Evolutionary conservation across 345 rosid species (phyloP).

Genomic region (Ailanthus altissimus): DNA sequence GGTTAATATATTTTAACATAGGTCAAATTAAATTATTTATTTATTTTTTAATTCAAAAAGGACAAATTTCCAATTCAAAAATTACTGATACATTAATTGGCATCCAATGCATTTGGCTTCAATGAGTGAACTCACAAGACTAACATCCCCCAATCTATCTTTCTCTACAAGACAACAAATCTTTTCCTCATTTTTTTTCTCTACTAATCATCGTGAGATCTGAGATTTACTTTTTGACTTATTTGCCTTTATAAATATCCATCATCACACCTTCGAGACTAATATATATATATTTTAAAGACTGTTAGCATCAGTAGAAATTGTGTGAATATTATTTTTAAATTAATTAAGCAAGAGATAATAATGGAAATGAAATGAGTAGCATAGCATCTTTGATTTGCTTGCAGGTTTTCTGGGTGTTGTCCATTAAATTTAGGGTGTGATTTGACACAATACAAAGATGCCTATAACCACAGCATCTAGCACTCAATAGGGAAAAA

Average conservation of each 20-base stretch:
- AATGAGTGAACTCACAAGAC: neutral
- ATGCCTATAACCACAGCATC: too few relatives aligned
- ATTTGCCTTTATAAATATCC: too few relatives aligned
- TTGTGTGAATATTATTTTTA: too few relatives aligned
- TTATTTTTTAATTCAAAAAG: too few relatives aligned
- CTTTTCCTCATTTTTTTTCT: neutral
- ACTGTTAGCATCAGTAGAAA: too few relatives aligned
- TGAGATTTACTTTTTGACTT: constrained; percentile 8
- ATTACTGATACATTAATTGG: neutral
- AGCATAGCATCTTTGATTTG: neutral
- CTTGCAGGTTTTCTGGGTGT: neutral
- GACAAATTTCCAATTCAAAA: too few relatives aligned
- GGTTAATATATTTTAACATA: too few relatives aligned
- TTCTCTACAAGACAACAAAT: neutral
- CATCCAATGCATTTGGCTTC: neutral
- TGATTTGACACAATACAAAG: neutral
- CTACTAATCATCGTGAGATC: neutral
- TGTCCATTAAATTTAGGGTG: neutral
- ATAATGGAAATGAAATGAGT: neutral
- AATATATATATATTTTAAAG: too few relatives aligned
- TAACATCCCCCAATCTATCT: neutral
- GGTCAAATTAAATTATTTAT: too few relatives aligned
- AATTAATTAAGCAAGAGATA: neutral
- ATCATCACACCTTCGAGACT: too few relatives aligned
- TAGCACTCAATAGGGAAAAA: too few relatives aligned